Base-by-base conservation (phyloP, 148 eudicot genomes). In the Chenopodium quinoa region DNA sequence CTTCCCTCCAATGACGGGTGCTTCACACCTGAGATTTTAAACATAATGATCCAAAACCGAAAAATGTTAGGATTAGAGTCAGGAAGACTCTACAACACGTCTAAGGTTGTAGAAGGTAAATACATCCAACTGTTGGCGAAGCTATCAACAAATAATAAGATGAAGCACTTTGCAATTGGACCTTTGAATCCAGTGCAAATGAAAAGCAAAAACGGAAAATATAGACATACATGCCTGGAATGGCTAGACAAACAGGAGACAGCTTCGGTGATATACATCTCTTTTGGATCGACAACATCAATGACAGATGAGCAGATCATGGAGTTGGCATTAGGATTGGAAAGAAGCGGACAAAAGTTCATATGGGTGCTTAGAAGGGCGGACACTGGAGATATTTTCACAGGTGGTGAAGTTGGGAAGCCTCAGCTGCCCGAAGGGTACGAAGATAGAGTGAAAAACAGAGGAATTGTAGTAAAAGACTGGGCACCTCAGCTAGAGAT, bases 401-500 rank as follows among this genome's bases (percentile, higher is more conserved):
- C 27, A 70, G 40, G 40, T 19, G 86, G 73, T 27, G 73, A 83
- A 1, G 75, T 13, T 0, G 75, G 13, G 7, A 71, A 73, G 71
- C 74, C 52, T 48, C 75, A 76, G 20, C 73, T 93, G 52, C 94
- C 93, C 19, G 32, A 85, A 52, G 97, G 94, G 82, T 91, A 80
- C 22, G 97, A 90, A 82, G 90, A 91, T 22, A 85, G 84, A 60
- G 75, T 91, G 6, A n/a, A 82, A 84, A 84, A 73, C 17, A 79
- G 63, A 16, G 94, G 94, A 52, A 76, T 91, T 62, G 58, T 91
- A 2, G 81, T 88, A 4, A 84, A 86, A 73, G 90, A 89, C 10
- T 93, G 97, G 94, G 94, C 88, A 7, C 94, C 94, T 3, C 94
- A 93, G 69, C 29, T 88, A 20, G 90, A 93, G 23, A 90, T 93